phyloP scores from a whole-genome alignment of 805 yeast genomes.

The Isabelozyma pseudorhagii region DNA sequence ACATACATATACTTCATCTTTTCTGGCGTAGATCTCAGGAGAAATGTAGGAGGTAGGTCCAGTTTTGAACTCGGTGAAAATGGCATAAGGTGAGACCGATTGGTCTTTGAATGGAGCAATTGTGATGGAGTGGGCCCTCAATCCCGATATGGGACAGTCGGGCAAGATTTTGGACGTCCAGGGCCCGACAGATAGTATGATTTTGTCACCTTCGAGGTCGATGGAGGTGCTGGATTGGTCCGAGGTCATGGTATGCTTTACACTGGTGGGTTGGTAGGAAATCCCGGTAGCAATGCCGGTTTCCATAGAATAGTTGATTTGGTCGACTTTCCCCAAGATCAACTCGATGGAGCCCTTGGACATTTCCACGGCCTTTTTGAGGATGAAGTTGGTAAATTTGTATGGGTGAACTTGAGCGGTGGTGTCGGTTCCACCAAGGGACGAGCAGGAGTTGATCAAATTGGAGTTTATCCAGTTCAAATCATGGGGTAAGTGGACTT shows the following conservation, averaged over 20 bases:
- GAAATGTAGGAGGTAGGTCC: constrained; percentile 67
- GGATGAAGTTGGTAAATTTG: constrained; percentile 80
- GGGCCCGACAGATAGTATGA: constrained; percentile 90
- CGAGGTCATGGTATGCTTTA: constrained; percentile 22
- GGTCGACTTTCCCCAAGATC: constrained; percentile 78
- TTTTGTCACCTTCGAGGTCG: constrained; percentile 57
- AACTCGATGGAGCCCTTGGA: constrained; percentile 75
- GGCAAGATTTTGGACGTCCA: constrained; percentile 93
- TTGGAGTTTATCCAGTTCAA: constrained; percentile 74
- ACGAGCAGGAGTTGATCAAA: constrained; percentile 69
- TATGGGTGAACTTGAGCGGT: constrained; percentile 98
- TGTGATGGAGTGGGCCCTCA: constrained; percentile 93
- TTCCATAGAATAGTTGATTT: constrained; percentile 58
- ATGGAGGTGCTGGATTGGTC: constrained; percentile 27
- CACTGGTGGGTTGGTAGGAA: constrained; percentile 50
- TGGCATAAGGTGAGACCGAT: constrained; percentile 85
- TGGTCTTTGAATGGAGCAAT: constrained; percentile 72
- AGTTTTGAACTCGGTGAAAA: constrained; percentile 86
- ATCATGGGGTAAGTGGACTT: constrained; percentile 49
- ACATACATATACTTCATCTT: constrained; percentile 93
- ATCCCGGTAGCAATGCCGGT: constrained; percentile 72
- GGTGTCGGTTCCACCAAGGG: constrained; percentile 77
- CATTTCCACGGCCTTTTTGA: constrained; percentile 71
- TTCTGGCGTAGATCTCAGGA: constrained; percentile 93
- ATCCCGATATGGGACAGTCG: constrained; percentile 90